Evolutionary conservation across 306 rosid genomes (phyloP), one percentile per base, ranked within the genome.

Genomic region (Fragaria nilgerrensis): DNA sequence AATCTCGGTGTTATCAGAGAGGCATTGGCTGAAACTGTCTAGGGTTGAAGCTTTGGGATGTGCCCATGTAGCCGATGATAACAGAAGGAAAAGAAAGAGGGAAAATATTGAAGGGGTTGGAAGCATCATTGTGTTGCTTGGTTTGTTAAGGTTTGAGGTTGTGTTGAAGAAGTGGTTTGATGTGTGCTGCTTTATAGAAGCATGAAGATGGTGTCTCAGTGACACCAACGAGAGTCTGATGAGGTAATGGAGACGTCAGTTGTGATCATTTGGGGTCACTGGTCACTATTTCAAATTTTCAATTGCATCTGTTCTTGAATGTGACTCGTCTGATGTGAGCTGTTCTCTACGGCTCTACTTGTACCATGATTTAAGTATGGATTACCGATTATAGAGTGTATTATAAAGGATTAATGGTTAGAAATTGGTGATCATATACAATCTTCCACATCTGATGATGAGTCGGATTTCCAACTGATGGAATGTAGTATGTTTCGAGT

Each of bases 21-120:
- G 75, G 53, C 96, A 91, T 12, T 73, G 81, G 55, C 73, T 87
- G 82, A 92, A 90, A 29, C 5, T 80, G 15, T 87, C 90, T 63
- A 83, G 82, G 23, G 58, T 41, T 25, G 94, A 75, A 77, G 75
- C 5, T 27, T 61, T 78, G 65, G 89, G 55, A 32, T 79, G 53
- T 82, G 87, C 52, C 37, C n/a, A 64, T 36, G 47, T 17, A 36
- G 15, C 47, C 25, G 70, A 34, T 65, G 25, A 36, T 19, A 65
- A 0, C 14, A 36, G 15, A 9, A 65, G 70, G 47, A 65, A 19
- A 65, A 65, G 7, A 65, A 65, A 65, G 45, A 65, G 70, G n/a
- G 27, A 10, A 19, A 65, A 36, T 9, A 17, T 36, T 32, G 69
- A 64, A 15, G n/a, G 7, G 69, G 7, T 64, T 19, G 25, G 70